phyloP scores from a whole-genome alignment of 345 rosid species.

The Eucalyptus decipiens region DNA sequence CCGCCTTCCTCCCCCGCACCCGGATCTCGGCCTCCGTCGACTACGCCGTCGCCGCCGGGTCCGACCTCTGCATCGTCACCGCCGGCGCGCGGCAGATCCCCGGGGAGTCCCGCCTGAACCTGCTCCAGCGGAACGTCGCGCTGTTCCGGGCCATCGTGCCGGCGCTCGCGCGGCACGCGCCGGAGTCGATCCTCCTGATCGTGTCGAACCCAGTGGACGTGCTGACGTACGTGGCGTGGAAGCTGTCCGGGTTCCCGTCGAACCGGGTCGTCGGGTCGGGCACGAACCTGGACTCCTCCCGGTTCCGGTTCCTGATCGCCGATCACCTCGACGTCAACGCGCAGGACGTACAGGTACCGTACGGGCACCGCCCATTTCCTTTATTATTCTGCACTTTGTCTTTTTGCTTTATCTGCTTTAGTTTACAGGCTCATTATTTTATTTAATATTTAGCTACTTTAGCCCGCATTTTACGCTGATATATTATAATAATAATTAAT shows the following conservation, averaged over 20 bases:
- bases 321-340: slow-evolving; percentile 91
- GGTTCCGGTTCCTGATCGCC: slow-evolving; percentile 77
- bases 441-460: neutral
- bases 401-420: neutral
- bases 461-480: neutral
- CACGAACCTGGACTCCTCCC: slow-evolving; percentile 80
- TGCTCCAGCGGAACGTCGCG: slow-evolving; percentile 69
- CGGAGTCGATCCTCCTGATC: slow-evolving; percentile 51
- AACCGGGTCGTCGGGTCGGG: slow-evolving; percentile 85
- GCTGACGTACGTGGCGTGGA: slow-evolving; percentile 83
- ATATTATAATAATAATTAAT: neutral
- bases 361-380: neutral
- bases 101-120: slow-evolving; percentile 84
- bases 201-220: slow-evolving; percentile 92
- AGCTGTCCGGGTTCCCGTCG: slow-evolving; percentile 72
- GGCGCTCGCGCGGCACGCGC: slow-evolving; percentile 60
- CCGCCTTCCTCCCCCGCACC: slow-evolving; percentile 92
- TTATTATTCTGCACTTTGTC: neutral
- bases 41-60: slow-evolving; percentile 54
- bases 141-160: slow-evolving; percentile 66
- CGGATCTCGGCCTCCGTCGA: slow-evolving; percentile 69
- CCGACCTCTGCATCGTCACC: slow-evolving; percentile 88
- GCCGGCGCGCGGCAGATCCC: slow-evolving; percentile 84
- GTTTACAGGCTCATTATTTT: neutral
- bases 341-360: slow-evolving; percentile 83